Evolutionary conservation across 306 rosid genomes (phyloP).

Genomic region (Coriaria nepalensis): DNA sequence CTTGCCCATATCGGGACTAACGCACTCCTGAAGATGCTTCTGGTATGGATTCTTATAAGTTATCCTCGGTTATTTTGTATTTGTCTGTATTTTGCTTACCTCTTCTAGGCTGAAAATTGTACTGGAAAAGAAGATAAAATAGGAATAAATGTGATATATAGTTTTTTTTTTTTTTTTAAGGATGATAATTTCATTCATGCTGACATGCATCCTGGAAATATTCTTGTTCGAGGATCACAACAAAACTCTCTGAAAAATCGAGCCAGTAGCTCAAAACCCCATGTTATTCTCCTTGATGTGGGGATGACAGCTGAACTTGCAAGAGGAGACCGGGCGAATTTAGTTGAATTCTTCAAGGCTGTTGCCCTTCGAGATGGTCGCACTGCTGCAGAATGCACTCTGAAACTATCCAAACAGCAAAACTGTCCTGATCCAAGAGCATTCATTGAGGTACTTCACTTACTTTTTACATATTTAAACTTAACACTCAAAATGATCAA

Average conservation of each 20-base stretch:
- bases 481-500: no score
- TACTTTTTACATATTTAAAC: no score
- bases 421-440: conserved; percentile 65
- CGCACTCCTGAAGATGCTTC: no score
- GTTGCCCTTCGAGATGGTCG: conserved; percentile 60
- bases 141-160: no score
- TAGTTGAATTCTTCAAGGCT: conserved; percentile 63
- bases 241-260: conserved; percentile 22
- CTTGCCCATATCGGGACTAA: no score
- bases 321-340: conserved; percentile 29
- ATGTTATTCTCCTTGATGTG: conserved; percentile 74
- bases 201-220: conserved; percentile 91
- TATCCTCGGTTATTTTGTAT: no score
- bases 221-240: conserved; percentile 44
- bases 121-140: no score
- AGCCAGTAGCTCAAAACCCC: conserved; percentile 55
- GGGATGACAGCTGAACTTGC: conserved; percentile 75
- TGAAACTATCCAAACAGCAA: conserved; percentile 52
- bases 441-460: conserved; percentile 43
- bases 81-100: no score
- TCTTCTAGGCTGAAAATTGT: no score
- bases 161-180: conserved; percentile 21
- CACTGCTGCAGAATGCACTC: conserved; percentile 57
- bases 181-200: conserved; percentile 80
- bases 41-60: no score